A percentile compares a stretch with the other conserved stretches of the same genome.
Conservation (phyloP, 1,139 yeast genomes). For the Blastobotrys indianensis region DNA sequence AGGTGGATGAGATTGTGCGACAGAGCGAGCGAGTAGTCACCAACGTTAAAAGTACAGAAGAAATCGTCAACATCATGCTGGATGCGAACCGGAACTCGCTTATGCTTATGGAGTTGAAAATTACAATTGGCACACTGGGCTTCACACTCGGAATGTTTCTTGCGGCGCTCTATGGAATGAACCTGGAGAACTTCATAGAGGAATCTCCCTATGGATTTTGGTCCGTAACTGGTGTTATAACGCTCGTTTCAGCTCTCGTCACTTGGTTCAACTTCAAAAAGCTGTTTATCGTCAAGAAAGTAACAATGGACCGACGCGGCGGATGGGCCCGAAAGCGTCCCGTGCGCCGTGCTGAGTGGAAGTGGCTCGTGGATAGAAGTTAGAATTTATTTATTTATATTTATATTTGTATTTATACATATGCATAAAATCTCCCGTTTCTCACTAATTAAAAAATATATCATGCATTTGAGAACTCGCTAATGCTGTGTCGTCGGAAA, state of each 20-base stretch:
- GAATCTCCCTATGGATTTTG: constrained; percentile 64
- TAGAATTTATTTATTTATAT: constrained; percentile 1
- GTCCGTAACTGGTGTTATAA: constrained; percentile 45
- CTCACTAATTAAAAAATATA: constrained; percentile 15
- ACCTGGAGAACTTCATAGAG: constrained; percentile 82
- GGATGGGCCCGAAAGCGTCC: constrained; percentile 6
- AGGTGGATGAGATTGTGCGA: constrained; percentile 95
- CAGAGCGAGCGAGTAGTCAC: constrained; percentile 77
- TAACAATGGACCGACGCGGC: constrained; percentile 34
- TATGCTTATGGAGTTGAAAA: constrained; percentile 80
- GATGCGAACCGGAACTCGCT: constrained; percentile 93
- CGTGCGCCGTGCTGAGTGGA: constrained; percentile 8
- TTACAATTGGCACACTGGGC: constrained; percentile 81
- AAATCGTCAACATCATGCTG: constrained; percentile 86
- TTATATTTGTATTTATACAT: not conserved
- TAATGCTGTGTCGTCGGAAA: constrained; percentile 16
- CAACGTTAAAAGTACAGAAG: constrained; percentile 94
- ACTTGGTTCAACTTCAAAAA: constrained; percentile 33
- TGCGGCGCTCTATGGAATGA: constrained; percentile 93
- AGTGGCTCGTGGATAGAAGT: constrained; percentile 11
- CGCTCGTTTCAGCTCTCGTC: constrained; percentile 36
- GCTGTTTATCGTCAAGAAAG: constrained; percentile 39
- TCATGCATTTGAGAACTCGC: constrained; percentile 16
- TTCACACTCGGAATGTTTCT: constrained; percentile 71
- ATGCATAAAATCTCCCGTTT: not conserved